Percentiles rank a stretch among this genome's conserved stretches.
phyloP scores from a whole-genome alignment of 805 yeast genomes.

The Naumovozyma castellii region DNA sequence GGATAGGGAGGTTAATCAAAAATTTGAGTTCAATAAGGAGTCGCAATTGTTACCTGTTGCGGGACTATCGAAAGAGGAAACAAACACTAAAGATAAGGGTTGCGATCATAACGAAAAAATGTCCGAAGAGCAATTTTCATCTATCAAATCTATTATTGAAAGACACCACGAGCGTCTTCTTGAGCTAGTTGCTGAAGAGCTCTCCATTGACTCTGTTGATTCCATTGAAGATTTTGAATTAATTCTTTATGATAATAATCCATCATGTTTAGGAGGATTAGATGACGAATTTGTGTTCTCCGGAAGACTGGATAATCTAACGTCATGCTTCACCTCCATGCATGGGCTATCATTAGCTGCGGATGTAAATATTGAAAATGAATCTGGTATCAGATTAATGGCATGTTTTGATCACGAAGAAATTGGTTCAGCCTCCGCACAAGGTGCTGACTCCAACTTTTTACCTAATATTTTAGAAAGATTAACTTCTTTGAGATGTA shows the following conservation, averaged over 20 bases:
- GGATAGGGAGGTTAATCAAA: conserved; percentile 62
- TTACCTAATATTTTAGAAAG: conserved; percentile 70
- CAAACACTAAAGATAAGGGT: conserved; percentile 18
- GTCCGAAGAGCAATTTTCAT: conserved; percentile 47
- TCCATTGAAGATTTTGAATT: conserved; percentile 86
- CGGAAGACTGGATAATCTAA: conserved; percentile 84
- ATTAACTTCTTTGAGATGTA: conserved; percentile 41
- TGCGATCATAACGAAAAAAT: conserved; percentile 43
- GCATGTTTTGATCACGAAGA: conserved; percentile 95
- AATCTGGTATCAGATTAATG: conserved; percentile 57
- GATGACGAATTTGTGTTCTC: conserved; percentile 85
- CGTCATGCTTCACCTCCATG: conserved; percentile 75
- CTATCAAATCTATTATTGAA: conserved; percentile 52
- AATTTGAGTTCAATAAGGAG: conserved; percentile 85
- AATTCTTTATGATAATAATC: conserved; percentile 75
- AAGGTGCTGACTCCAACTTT: conserved; percentile 93
- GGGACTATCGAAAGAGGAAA: conserved; percentile 39
- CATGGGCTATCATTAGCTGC: conserved; percentile 56
- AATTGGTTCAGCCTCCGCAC: conserved; percentile 86
- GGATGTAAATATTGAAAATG: conserved; percentile 33
- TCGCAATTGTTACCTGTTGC: conserved; percentile 79
- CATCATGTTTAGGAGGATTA: conserved; percentile 76
- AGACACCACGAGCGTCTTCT: conserved; percentile 74
- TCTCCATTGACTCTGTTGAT: conserved; percentile 36
- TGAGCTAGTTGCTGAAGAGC: conserved; percentile 57